Evolutionary conservation across 164 flowering plant genomes (phyloP).

Genomic region (Santalum album): DNA sequence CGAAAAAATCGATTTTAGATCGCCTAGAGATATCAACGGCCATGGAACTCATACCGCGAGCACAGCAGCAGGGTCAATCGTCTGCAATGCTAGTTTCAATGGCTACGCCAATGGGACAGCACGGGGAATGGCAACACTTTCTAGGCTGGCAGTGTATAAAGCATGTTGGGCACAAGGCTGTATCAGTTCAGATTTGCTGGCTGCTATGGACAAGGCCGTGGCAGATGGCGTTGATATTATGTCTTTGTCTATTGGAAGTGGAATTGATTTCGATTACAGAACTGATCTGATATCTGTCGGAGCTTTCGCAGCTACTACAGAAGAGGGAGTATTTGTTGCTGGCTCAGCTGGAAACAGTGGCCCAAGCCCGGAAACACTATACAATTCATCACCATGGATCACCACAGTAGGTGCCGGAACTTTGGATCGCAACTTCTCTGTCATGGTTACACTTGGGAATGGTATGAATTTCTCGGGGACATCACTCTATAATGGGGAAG

Average conservation of each 20-base stretch:
- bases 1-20: not conserved
- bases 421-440: slow-evolving; percentile 12
- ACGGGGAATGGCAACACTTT: slow-evolving; percentile 12
- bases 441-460: not conserved
- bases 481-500: slow-evolving; percentile 5
- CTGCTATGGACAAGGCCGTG: slow-evolving; percentile 11
- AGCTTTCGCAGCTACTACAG: slow-evolving; percentile 13
- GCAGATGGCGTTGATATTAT: slow-evolving; percentile 10
- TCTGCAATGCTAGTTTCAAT: slow-evolving; percentile 5
- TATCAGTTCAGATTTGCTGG: slow-evolving; percentile 7
- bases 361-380: not conserved
- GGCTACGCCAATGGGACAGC: slow-evolving; percentile 12
- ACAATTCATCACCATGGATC: slow-evolving; percentile 16
- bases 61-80: slow-evolving; percentile 13
- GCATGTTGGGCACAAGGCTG: slow-evolving; percentile 11
- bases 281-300: slow-evolving; percentile 4
- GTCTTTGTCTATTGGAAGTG: slow-evolving; percentile 12
- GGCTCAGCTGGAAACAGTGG: slow-evolving; percentile 19
- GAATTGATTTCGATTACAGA: not conserved
- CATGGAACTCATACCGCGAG: slow-evolving; percentile 16
- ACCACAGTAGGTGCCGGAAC: slow-evolving; percentile 18
- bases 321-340: slow-evolving; percentile 12
- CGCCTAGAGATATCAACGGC: slow-evolving; percentile 9
- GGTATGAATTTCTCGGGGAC: slow-evolving; percentile 5
- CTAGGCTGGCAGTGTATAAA: slow-evolving; percentile 10